Conservation (phyloP, 352 stramenopile species). For the Globisporangium barbulae region DNA sequence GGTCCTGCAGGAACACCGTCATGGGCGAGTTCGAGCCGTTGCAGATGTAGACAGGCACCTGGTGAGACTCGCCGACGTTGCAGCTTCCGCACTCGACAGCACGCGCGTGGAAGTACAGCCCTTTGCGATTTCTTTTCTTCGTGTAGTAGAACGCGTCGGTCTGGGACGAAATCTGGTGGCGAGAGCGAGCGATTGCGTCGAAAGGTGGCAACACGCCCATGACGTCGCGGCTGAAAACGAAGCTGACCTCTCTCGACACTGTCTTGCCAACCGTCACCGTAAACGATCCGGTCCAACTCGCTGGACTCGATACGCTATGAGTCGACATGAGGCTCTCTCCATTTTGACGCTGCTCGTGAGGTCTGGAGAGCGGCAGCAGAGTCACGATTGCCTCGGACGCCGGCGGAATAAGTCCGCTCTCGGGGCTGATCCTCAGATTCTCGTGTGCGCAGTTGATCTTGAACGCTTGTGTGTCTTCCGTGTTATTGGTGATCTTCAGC, state of each 20-base stretch:
- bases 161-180: slow-evolving; percentile 64
- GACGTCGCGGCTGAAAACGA: slow-evolving; percentile 47
- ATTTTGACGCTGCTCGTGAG: slow-evolving; percentile 25
- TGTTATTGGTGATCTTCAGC: slow-evolving; percentile 62
- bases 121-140: slow-evolving; percentile 65
- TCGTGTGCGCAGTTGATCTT: slow-evolving; percentile 52
- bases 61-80: slow-evolving; percentile 65
- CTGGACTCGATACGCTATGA: slow-evolving; percentile 8
- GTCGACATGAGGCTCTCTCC: slow-evolving; percentile 9
- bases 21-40: slow-evolving; percentile 78
- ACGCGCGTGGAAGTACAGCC: slow-evolving; percentile 80
- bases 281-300: slow-evolving; percentile 67
- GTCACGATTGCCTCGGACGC: slow-evolving; percentile 43
- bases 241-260: slow-evolving; percentile 57
- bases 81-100: slow-evolving; percentile 82
- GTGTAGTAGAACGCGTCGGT: slow-evolving; percentile 87
- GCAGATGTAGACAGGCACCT: slow-evolving; percentile 84
- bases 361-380: slow-evolving; percentile 51
- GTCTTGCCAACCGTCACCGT: slow-evolving; percentile 50
- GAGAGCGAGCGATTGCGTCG: slow-evolving; percentile 54
- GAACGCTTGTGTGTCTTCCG: slow-evolving; percentile 40
- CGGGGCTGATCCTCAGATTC: slow-evolving; percentile 47
- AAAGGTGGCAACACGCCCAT: slow-evolving; percentile 47
- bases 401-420: slow-evolving; percentile 38
- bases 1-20: slow-evolving; percentile 80